phyloP scores from a whole-genome alignment of 192 early-diverging fungal species.

The Umbelopsis sp. region DNA sequence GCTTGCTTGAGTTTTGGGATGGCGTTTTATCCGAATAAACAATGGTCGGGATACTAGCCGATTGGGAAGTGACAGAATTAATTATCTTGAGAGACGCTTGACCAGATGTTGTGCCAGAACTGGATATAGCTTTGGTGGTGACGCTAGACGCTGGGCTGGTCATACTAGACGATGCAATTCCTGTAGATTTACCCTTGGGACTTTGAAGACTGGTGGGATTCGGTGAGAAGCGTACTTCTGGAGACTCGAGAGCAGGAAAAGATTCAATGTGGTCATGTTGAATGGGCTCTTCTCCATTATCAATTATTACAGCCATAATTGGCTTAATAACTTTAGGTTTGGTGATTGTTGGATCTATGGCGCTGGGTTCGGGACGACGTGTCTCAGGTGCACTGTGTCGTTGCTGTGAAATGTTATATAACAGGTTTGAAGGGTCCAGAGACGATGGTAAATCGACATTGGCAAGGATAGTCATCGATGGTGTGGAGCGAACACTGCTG shows the following conservation, averaged over 20 bases:
- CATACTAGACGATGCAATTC: not conserved
- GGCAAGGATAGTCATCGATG: not conserved
- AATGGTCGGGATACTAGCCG: not conserved
- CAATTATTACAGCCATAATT: too few relatives aligned
- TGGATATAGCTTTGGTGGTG: not conserved
- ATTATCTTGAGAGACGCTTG: not conserved
- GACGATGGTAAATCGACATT: not conserved
- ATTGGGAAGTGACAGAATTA: not conserved
- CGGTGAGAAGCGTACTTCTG: not conserved
- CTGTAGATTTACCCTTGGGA: not conserved
- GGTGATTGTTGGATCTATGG: not conserved
- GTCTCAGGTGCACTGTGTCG: slow-evolving; percentile 7
- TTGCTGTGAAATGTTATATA: not conserved
- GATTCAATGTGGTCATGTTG: not conserved
- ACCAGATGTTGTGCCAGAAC: not conserved
- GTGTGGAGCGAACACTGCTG: slow-evolving; percentile 1
- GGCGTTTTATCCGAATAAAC: not conserved
- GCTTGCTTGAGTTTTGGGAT: not conserved
- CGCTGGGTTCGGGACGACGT: not conserved
- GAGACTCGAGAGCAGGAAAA: slow-evolving; percentile 1
- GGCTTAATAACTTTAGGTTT: not conserved
- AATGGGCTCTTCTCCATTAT: not conserved
- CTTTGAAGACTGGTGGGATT: not conserved
- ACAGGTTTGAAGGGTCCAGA: not conserved
- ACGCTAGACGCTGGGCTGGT: slow-evolving; percentile 3